Conservation (phyloP, 1,139 yeast genomes). For the Candida labiduridarum region DNA sequence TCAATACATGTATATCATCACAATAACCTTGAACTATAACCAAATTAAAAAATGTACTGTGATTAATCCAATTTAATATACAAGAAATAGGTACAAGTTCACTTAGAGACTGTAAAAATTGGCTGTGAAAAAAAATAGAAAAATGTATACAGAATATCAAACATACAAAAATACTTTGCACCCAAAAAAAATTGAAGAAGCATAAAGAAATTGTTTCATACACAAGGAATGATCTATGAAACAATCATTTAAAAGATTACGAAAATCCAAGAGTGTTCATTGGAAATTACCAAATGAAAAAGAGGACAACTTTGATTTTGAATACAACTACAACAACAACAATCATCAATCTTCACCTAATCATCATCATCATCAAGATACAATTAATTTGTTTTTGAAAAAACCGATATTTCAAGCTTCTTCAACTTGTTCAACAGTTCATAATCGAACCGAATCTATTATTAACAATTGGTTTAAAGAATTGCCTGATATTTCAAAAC, state of each 20-base stretch:
- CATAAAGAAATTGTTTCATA: neutral
- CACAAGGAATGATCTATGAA: neutral
- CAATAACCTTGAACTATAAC: no score
- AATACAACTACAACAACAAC: neutral
- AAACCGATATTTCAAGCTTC: neutral
- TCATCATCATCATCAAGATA: neutral
- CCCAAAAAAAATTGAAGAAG: neutral
- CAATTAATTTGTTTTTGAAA: no score
- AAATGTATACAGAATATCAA: no score
- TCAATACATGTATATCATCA: no score
- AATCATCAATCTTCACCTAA: neutral
- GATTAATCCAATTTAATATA: no score
- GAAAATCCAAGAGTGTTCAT: neutral
- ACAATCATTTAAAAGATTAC: neutral
- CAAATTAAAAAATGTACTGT: no score
- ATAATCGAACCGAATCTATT: neutral
- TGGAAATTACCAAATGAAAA: constrained; percentile 1
- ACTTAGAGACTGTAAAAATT: no score
- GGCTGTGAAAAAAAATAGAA: no score
- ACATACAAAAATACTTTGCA: neutral
- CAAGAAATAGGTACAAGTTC: no score
- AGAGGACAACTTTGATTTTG: neutral
- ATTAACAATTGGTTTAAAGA: neutral
- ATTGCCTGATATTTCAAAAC: neutral
- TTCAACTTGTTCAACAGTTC: neutral